Percentiles rank a stretch among this genome's conserved stretches.
These are phyloP conservation scores for Alternaria angustiovoidea DNA, from an alignment of 2,329 filamentous ascomycete genomes.

Conservation along the genomic window DNA sequence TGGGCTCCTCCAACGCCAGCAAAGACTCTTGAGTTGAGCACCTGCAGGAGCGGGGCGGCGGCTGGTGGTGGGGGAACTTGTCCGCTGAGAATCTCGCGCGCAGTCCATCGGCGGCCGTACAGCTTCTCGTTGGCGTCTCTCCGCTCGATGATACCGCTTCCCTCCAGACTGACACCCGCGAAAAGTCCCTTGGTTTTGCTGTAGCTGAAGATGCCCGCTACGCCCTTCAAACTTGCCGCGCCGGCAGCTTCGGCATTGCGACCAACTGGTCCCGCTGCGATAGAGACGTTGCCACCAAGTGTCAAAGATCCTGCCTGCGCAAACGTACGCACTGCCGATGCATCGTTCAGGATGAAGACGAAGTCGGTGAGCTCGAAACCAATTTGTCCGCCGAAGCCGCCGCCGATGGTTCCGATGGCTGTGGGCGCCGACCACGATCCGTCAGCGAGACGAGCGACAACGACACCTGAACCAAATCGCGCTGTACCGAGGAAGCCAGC, in stretches of 20 bases:
- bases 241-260: constrained; percentile 96
- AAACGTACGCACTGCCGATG: constrained; percentile 88
- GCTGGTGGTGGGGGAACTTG: constrained; percentile 79
- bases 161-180: constrained; percentile 92
- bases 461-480: constrained; percentile 81
- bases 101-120: constrained; percentile 84
- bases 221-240: constrained; percentile 86
- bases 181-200: constrained; percentile 98
- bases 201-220: constrained; percentile 95
- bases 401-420: constrained; percentile 81
- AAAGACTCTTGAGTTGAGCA: constrained; percentile 87
- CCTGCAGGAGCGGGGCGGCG: constrained; percentile 81
- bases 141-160: constrained; percentile 90
- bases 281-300: constrained; percentile 92
- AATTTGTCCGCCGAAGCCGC: constrained; percentile 85
- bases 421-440: constrained; percentile 83
- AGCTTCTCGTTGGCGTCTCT: constrained; percentile 97
- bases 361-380: constrained; percentile 91
- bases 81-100: constrained; percentile 81
- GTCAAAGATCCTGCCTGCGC: constrained; percentile 91
- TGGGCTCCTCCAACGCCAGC: constrained; percentile 65
- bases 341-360: constrained; percentile 97
- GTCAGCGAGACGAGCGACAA: constrained; percentile 79
- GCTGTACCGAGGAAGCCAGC: constrained; percentile 85
- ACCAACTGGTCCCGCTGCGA: constrained; percentile 92